Percentiles rank a stretch among this genome's conserved stretches.
phyloP scores from a whole-genome alignment of 176 grass and related monocot species.

The Avena atlantica region DNA sequence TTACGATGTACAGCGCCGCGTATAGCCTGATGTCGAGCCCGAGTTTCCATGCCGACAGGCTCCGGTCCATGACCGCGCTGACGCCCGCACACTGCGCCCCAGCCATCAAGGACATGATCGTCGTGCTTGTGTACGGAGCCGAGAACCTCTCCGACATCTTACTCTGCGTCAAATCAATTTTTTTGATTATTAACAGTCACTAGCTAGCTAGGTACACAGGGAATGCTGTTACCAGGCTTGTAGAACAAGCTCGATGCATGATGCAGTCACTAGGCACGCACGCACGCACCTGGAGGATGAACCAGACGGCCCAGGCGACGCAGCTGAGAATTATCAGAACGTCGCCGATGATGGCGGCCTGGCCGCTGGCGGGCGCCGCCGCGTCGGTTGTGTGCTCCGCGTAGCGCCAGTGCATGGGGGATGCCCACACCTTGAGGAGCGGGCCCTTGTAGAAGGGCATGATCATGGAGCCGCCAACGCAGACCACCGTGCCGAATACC shows the following conservation, averaged over 20 bases:
- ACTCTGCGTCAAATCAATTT: slow-evolving; percentile 35
- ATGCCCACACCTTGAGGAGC: slow-evolving; percentile 54
- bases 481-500: slow-evolving; percentile 65
- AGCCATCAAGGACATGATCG: slow-evolving; percentile 81
- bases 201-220: too few species aligned
- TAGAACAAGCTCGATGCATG: too few species aligned
- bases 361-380: neutral
- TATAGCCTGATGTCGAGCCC: slow-evolving; percentile 80
- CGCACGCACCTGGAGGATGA: slow-evolving; percentile 69
- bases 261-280: too few species aligned
- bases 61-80: slow-evolving; percentile 56
- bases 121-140: slow-evolving; percentile 82
- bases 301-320: slow-evolving; percentile 77
- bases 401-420: slow-evolving; percentile 70
- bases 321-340: slow-evolving; percentile 77
- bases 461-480: slow-evolving; percentile 86
- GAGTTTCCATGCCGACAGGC: slow-evolving; percentile 64
- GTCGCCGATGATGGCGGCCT: slow-evolving; percentile 50
- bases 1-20: slow-evolving; percentile 75
- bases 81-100: slow-evolving; percentile 64
- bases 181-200: too few species aligned
- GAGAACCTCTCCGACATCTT: slow-evolving; percentile 78
- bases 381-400: slow-evolving; percentile 57
- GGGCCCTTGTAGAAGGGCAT: slow-evolving; percentile 93
- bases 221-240: too few species aligned